Conservation (phyloP, 2,329 filamentous ascomycete species). For the Dothiorella sarmentorum region DNA sequence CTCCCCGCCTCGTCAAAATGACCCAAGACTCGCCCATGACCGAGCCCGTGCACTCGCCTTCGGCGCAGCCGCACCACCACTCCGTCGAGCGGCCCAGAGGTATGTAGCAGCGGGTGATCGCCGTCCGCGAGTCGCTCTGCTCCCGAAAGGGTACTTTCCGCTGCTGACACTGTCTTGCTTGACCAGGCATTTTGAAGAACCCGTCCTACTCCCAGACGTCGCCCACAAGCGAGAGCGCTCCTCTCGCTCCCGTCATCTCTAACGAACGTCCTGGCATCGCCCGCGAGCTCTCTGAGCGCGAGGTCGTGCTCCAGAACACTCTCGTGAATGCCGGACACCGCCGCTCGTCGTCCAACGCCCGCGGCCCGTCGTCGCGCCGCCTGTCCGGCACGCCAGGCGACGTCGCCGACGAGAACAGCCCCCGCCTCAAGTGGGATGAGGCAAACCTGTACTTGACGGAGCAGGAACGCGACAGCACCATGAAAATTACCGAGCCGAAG, state of each 20-base stretch:
- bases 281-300: conserved; percentile 67
- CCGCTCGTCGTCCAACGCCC: conserved; percentile 71
- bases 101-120: conserved; percentile 23
- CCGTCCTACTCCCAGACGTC: conserved; percentile 52
- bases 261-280: conserved; percentile 42
- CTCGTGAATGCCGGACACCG: conserved; percentile 88
- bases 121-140: background rate
- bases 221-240: conserved; percentile 41
- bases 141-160: background rate
- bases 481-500: conserved; percentile 99
- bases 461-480: conserved; percentile 89
- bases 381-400: conserved; percentile 57
- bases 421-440: conserved; percentile 96
- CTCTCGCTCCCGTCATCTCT: conserved; percentile 33
- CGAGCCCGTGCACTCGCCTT: conserved; percentile 31
- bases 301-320: conserved; percentile 90
- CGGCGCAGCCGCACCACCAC: conserved; percentile 27
- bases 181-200: conserved; percentile 88
- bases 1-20: conserved; percentile 25
- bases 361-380: conserved; percentile 67
- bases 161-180: conserved; percentile 15
- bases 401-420: conserved; percentile 58
- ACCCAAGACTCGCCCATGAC: conserved; percentile 34
- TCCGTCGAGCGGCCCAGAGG: conserved; percentile 43
- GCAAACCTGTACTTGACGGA: conserved; percentile 96